Evolutionary conservation across 148 eudicot genomes (phyloP), one percentile per base, ranked within the genome.

Genomic region (Silene uniflora): DNA sequence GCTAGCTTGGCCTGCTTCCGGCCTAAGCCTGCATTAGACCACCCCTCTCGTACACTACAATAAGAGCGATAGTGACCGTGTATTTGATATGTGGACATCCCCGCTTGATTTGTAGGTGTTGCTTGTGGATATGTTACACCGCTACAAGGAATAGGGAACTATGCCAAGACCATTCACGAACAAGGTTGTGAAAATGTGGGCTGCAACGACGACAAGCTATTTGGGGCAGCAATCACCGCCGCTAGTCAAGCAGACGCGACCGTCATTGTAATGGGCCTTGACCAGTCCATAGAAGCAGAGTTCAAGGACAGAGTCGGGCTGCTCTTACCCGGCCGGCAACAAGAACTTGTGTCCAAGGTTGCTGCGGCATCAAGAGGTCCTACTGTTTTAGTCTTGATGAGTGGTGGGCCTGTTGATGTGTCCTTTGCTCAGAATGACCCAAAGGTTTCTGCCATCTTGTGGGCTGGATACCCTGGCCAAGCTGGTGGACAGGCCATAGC

Each of bases 381-480:
- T 13, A 79, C 83, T 7, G 73, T 92, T 19, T 76, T 95, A 79
- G 96, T 95, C n/a, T 55, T 95, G 75, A 89, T 95, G 97, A 85
- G 88, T 44, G 98, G 97, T 11, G 98, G 98, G 32, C 91, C 98
- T 7, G 78, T 92, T 32, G 98, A 95, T 75, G 83, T 95, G 16
- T 81, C 96, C 0, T 95, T 95, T 44, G 97, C 98, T 27, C 73
- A 92, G 77, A 86, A 79, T 11, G 91, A 95, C 67, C 91, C 89
- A 0, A 75, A 67, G 24, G 83, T 95, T 25, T 80, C 86, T 0
- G 92, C 89, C 35, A 90, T 95, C 62, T 9, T 92, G 9, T 94
- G 98, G 98, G 97, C 81, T 47, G 98, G 98, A 9, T 95, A 95
- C 78, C 98, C 98, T 0, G 97, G 97, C 32, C 98, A 95, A 80